These are phyloP conservation scores for Colletotrichum australisinense DNA, from an alignment of 2,329 filamentous ascomycete genomes.

Conservation along the genomic window DNA sequence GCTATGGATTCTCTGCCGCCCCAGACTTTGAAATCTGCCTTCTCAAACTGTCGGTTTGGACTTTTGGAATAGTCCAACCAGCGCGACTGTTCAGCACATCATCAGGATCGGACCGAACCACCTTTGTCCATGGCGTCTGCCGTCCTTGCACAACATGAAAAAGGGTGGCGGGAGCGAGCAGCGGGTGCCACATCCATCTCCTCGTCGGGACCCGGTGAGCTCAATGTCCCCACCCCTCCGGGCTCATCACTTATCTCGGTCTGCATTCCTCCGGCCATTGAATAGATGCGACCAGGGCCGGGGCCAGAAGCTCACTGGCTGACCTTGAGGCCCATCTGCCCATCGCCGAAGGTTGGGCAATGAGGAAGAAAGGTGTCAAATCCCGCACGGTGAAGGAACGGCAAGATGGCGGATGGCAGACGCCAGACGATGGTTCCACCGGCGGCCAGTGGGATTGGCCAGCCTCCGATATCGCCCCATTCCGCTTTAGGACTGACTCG, in stretches of 20 bases:
- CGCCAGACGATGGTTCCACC: conserved; percentile 6
- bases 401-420: background rate
- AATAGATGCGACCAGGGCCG: conserved; percentile 10
- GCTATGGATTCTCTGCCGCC: background rate
- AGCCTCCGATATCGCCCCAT: conserved; percentile 27
- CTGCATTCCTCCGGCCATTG: conserved; percentile 32
- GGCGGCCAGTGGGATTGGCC: conserved; percentile 13
- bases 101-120: conserved; percentile 6
- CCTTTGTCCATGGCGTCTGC: conserved; percentile 1
- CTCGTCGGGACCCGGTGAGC: conserved; percentile 31
- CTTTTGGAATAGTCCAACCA: background rate
- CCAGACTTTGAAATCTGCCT: background rate
- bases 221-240: conserved; percentile 20
- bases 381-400: conserved; percentile 23
- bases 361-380: conserved; percentile 6
- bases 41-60: background rate
- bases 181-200: conserved; percentile 24
- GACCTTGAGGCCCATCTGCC: background rate
- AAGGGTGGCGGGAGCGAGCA: conserved; percentile 31
- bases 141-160: conserved; percentile 23
- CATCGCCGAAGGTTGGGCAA: conserved; percentile 9
- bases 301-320: conserved; percentile 5
- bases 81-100: background rate
- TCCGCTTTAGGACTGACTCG: conserved; percentile 23
- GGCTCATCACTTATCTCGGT: conserved; percentile 27